These are phyloP conservation scores for Kurtzmaniella quercitrusa DNA, from an alignment of 1,139 yeast species.

Conservation along the genomic window DNA sequence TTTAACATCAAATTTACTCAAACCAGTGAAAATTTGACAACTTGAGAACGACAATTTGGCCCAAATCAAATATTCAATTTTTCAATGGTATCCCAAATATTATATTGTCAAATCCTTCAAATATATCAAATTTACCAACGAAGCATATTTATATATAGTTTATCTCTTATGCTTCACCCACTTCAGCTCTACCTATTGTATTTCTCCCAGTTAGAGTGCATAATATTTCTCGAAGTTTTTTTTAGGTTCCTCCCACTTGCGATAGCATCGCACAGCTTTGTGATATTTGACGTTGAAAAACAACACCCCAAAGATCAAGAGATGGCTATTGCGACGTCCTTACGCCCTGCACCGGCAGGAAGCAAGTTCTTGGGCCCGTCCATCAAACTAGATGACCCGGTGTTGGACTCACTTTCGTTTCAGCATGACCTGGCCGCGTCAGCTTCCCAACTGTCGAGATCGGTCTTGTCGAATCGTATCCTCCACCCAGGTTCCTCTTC, in stretches of 20 bases:
- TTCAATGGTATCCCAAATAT: too few relatives aligned
- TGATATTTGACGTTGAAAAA: not conserved
- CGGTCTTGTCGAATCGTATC: slow-evolving; percentile 29
- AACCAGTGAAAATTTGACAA: too few relatives aligned
- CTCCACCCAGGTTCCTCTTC: slow-evolving; percentile 36
- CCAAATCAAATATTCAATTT: too few relatives aligned
- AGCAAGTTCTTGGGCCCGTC: slow-evolving; percentile 34
- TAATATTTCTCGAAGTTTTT: too few relatives aligned
- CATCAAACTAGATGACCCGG: slow-evolving; percentile 28
- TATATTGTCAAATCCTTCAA: too few relatives aligned
- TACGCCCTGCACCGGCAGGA: slow-evolving; percentile 7
- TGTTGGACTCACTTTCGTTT: slow-evolving; percentile 32
- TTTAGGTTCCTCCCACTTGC: not conserved
- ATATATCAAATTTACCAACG: too few relatives aligned
- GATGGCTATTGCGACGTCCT: slow-evolving; percentile 5
- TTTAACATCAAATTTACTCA: too few relatives aligned
- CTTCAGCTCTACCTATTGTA: too few relatives aligned
- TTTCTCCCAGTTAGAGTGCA: too few relatives aligned
- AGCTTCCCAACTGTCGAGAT: slow-evolving; percentile 23
- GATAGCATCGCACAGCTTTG: not conserved
- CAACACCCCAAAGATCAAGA: not conserved
- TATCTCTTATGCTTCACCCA: too few relatives aligned
- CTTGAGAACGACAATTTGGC: too few relatives aligned
- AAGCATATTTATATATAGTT: too few relatives aligned
- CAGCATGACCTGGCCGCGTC: slow-evolving; percentile 28